Evolutionary conservation across 345 rosid species (phyloP), one percentile per base, ranked within the genome.

Genomic region (Murraya paniculata): DNA sequence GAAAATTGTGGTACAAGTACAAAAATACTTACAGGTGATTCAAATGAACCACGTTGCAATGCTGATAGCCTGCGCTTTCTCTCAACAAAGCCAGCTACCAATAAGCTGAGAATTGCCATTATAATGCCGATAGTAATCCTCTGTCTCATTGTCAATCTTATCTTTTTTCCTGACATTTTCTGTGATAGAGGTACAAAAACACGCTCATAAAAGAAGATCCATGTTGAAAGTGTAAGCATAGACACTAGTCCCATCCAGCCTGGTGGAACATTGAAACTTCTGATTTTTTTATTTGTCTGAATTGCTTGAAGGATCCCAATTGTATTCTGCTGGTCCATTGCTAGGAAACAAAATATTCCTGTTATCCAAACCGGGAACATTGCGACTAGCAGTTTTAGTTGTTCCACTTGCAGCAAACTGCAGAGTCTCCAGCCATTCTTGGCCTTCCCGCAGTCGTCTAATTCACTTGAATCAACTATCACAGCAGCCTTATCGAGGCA

Each of bases 231-330:
- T 31, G 87, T 76, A 19, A 94, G 77, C 95, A 94, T 90, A 0
- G 91, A 81, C 45, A 76, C 64, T 2, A 93, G 89, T 24, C 87
- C 83, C 88, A 90, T 85, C 98, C 97, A 92, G 28, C 87, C 89
- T 22, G 94, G 92, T 2, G 97, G 98, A 41, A 91, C 27, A 27
- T 77, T 38, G 78, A 91, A 89, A 30, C 74, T 18, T 25, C 81
- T 84, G 2, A 89, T 1, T 0, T 9, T 31, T 60, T 75, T 86
- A 78, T 81, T 78, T n/a, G 81, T 81, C 67, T 91, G 92, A 56
- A 91, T 81, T 19, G 89, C 90, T 81, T 90, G 92, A 50, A 89
- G 85, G 1, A 90, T 72, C 4, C 94, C 94, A 41, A 85, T 68
- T 27, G 85, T 79, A 39, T 41, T 76, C 65, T 86, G 88, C 64